Evolutionary conservation across 441 rosid genomes (phyloP).

Genomic region (Corymbia calophylla): DNA sequence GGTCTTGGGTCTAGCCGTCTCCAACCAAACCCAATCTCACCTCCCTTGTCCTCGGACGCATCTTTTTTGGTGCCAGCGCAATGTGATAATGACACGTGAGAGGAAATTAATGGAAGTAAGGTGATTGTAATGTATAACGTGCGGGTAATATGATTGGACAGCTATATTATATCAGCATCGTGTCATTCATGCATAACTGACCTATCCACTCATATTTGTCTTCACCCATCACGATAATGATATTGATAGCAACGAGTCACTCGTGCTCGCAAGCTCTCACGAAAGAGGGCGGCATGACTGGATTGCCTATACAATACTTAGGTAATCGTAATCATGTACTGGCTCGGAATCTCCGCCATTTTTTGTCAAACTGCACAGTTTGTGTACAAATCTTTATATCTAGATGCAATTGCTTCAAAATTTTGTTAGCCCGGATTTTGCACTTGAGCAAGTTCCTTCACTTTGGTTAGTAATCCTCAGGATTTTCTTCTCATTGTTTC

Average conservation of each 20-base stretch:
- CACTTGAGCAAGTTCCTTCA: neutral
- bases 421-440: neutral
- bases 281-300: neutral
- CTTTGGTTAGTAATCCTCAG: neutral
- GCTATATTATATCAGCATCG: accelerated
- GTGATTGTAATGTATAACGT: neutral
- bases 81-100: neutral
- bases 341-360: neutral
- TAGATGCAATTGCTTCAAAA: neutral
- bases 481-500: neutral
- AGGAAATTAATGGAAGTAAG: neutral
- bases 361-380: neutral
- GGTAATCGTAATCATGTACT: neutral
- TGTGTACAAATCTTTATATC: neutral
- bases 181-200: neutral
- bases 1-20: neutral
- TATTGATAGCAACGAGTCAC: neutral
- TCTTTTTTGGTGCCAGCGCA: neutral
- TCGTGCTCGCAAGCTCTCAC: neutral
- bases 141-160: neutral
- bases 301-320: neutral
- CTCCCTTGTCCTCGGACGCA: neutral
- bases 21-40: neutral
- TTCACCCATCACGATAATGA: neutral
- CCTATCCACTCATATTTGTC: neutral